These are phyloP conservation scores for Lachancea cidri DNA, from an alignment of 805 yeast genomes.

Conservation along the genomic window DNA sequence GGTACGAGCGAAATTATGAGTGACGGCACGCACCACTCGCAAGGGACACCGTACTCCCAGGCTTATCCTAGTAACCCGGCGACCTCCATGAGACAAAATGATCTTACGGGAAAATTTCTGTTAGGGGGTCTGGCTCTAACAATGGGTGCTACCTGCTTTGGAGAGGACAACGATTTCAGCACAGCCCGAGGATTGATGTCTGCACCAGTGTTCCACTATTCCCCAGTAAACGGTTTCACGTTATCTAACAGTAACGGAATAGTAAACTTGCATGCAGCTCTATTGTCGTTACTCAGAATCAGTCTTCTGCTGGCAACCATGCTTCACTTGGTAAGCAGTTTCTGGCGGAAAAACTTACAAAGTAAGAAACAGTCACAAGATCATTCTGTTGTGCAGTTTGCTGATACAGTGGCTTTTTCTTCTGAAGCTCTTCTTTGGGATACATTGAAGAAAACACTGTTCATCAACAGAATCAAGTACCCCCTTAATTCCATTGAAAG, in stretches of 20 bases:
- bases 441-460: conserved; percentile 17
- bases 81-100: conserved; percentile 4
- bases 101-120: conserved; percentile 43
- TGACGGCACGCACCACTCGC: conserved; percentile 1
- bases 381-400: conserved; percentile 8
- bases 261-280: conserved; percentile 23
- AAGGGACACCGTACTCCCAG: conserved; percentile 7
- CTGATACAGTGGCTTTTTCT: conserved; percentile 16
- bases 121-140: conserved; percentile 63
- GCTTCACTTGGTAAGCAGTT: conserved; percentile 23
- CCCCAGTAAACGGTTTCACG: conserved; percentile 17
- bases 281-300: conserved; percentile 26
- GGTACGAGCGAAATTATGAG: conserved; percentile 14
- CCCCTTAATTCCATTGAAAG: conserved; percentile 17
- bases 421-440: conserved; percentile 11
- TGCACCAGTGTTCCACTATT: conserved; percentile 38
- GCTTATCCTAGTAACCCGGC: conserved; percentile 8
- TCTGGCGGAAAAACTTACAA: conserved; percentile 3
- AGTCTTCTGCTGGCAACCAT: conserved; percentile 25
- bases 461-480: conserved; percentile 17
- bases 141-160: conserved; percentile 55
- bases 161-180: conserved; percentile 42
- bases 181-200: conserved; percentile 42
- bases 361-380: conserved; percentile 4
- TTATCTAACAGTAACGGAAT: conserved; percentile 25